Evolutionary conservation across 164 flowering plant genomes (phyloP), one percentile per base, ranked within the genome.

Genomic region (Piper betle): DNA sequence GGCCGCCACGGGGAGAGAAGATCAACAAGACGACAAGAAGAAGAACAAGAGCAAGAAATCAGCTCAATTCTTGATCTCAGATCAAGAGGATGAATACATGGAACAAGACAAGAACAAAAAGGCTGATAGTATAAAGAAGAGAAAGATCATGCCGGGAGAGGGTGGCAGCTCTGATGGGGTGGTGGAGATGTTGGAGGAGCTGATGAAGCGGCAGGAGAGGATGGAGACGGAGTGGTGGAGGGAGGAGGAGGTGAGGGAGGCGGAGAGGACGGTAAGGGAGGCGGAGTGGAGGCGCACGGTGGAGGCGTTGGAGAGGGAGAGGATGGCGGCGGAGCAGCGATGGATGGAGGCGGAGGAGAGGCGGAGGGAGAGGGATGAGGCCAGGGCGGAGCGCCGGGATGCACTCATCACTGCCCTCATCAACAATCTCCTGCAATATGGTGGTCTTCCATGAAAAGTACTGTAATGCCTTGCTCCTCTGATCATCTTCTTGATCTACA

Each of bases 331-430:
- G 87, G 96, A 91, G 18, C 80, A 77, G 55, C 74, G 77, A 53
- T 91, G 96, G 96, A 79, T 88, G 50, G 96, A 91, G 62, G 81
- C 80, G 63, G 96, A 91, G 58, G 98, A 91, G 62, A 81, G 84
- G 71, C 78, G 95, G 61, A 73, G 81, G 74, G 58, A 78, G 58
- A 77, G 87, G 61, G 95, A 87, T 19, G 98, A 91, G 62, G 84
- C 80, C 48, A 82, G 98, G 76, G 90, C 96, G 40, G 96, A 88
- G 75, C 84, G 82, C 65, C 77, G 98, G 60, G 96, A 88, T 67
- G 82, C 86, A 25, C 84, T 88, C 18, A 77, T 91, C 62, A 82
- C 86, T 12, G 77, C 87, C 39, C 75, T 91, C 18, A 64, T 91
- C 17, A 79, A 82, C 73, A 87, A 84, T 81, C 80, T 91, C 46